Evolutionary conservation across 192 early-diverging fungal genomes (phyloP).

Genomic region (Ramicandelaber brevisporus): DNA sequence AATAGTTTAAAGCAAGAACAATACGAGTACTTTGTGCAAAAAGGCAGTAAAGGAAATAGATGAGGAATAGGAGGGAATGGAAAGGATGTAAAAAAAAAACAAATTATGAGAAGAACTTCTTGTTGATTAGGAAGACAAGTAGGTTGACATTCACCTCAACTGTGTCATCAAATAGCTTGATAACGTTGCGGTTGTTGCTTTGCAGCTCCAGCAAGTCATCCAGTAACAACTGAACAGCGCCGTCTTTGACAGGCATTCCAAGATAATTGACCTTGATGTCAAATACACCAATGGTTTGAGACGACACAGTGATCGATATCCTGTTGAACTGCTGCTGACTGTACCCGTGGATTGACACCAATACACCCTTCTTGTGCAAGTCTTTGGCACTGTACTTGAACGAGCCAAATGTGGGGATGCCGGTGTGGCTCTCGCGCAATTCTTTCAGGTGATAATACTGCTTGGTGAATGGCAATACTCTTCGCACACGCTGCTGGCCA

Average conservation of each 20-base stretch:
- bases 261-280: slow-evolving; percentile 59
- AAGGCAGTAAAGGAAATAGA: background rate
- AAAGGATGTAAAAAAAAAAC: background rate
- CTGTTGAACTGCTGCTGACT: slow-evolving; percentile 64
- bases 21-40: background rate
- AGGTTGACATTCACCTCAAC: slow-evolving; percentile 91
- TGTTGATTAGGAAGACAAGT: slow-evolving; percentile 88
- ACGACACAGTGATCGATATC: slow-evolving; percentile 77
- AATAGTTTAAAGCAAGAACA: too few relatives aligned
- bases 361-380: slow-evolving; percentile 76
- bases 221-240: slow-evolving; percentile 56
- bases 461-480: slow-evolving; percentile 63
- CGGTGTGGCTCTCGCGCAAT: slow-evolving; percentile 47
- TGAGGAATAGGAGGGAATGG: background rate
- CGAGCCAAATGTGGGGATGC: slow-evolving; percentile 90
- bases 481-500: slow-evolving; percentile 16
- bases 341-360: slow-evolving; percentile 62
- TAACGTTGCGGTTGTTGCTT: slow-evolving; percentile 76
- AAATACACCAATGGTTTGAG: slow-evolving; percentile 75
- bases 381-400: slow-evolving; percentile 93
- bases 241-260: slow-evolving; percentile 33
- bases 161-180: slow-evolving; percentile 76
- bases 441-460: slow-evolving; percentile 89
- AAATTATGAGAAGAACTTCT: slow-evolving; percentile 54
- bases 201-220: slow-evolving; percentile 86